These are phyloP conservation scores for Saccharum hybrid DNA, from an alignment of 202 grass and related monocot species.

Conservation along the genomic window DNA sequence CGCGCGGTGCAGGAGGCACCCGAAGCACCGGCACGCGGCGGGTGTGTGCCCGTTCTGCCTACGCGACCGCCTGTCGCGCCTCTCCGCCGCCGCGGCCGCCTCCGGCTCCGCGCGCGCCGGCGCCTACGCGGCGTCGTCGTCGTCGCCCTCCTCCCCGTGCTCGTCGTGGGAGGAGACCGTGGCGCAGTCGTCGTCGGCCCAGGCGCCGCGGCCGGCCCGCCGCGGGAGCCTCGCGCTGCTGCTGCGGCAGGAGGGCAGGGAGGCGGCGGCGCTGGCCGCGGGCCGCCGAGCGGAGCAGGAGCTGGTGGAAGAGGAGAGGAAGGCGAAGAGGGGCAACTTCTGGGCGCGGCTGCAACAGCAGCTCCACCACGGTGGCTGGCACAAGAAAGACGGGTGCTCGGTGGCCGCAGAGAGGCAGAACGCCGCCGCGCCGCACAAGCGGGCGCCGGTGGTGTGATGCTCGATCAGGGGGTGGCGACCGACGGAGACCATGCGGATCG, in stretches of 20 bases:
- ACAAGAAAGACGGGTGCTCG: slow-evolving; percentile 50
- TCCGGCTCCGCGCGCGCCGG: background rate
- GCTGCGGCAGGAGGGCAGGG: slow-evolving; percentile 40
- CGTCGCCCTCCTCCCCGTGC: slow-evolving; percentile 29
- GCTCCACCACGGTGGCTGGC: slow-evolving; percentile 41
- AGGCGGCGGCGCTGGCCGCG: background rate
- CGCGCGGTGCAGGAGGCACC: slow-evolving; percentile 69
- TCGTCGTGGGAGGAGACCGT: slow-evolving; percentile 33
- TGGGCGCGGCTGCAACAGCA: slow-evolving; percentile 59
- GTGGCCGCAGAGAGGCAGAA: background rate
- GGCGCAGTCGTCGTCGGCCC: slow-evolving; percentile 8
- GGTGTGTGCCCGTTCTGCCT: slow-evolving; percentile 96
- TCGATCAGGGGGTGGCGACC: background rate
- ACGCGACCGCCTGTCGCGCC: slow-evolving; percentile 62
- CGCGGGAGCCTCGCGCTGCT: slow-evolving; percentile 46
- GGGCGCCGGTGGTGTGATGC: slow-evolving; percentile 28
- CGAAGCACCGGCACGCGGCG: slow-evolving; percentile 63
- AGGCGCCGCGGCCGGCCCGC: background rate
- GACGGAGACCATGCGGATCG: background rate
- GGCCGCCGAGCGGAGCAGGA: background rate
- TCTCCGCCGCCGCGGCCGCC: slow-evolving; percentile 39
- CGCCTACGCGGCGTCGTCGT: background rate
- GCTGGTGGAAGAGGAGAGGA: slow-evolving; percentile 7
- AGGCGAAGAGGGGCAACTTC: slow-evolving; percentile 45
- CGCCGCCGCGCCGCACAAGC: slow-evolving; percentile 11